phyloP scores from a whole-genome alignment of 169 alveolate species.

The Plasmodium vinckei region DNA sequence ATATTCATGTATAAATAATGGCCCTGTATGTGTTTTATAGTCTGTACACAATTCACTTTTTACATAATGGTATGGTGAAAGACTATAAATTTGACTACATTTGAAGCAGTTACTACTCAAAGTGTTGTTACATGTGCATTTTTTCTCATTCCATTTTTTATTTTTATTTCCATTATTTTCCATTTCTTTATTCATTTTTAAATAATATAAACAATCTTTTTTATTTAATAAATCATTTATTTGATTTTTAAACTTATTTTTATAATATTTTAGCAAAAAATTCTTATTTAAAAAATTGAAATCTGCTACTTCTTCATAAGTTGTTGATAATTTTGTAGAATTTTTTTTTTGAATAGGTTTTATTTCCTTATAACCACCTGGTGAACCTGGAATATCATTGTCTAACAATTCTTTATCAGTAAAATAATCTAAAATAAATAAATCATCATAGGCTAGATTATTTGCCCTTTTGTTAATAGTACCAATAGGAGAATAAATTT shows the following conservation, averaged over 20 bases:
- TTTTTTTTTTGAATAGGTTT: too few species aligned
- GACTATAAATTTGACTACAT: slow-evolving; percentile 31
- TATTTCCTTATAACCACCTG: background rate
- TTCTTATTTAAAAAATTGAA: slow-evolving; percentile 28
- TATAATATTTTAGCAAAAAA: slow-evolving; percentile 16
- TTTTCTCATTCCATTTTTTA: background rate
- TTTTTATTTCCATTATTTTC: background rate
- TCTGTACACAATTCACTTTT: slow-evolving; percentile 44
- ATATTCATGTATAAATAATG: slow-evolving; percentile 79
- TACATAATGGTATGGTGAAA: slow-evolving; percentile 44
- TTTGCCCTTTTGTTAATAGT: slow-evolving; percentile 58
- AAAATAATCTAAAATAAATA: slow-evolving; percentile 7
- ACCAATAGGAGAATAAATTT: slow-evolving; percentile 88
- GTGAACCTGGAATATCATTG: background rate
- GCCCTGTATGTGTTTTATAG: slow-evolving; percentile 73
- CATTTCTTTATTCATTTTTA: background rate
- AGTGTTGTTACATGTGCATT: background rate
- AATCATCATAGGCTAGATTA: slow-evolving; percentile 1
- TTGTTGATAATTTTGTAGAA: too few species aligned
- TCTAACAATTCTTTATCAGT: slow-evolving; percentile 55
- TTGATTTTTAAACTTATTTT: background rate
- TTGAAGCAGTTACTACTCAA: too few species aligned
- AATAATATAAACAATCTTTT: slow-evolving; percentile 36
- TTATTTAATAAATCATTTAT: slow-evolving; percentile 10
- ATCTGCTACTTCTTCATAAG: background rate